phyloP scores from a whole-genome alignment of 2,329 filamentous ascomycete genomes.

The Fusarium globosum region DNA sequence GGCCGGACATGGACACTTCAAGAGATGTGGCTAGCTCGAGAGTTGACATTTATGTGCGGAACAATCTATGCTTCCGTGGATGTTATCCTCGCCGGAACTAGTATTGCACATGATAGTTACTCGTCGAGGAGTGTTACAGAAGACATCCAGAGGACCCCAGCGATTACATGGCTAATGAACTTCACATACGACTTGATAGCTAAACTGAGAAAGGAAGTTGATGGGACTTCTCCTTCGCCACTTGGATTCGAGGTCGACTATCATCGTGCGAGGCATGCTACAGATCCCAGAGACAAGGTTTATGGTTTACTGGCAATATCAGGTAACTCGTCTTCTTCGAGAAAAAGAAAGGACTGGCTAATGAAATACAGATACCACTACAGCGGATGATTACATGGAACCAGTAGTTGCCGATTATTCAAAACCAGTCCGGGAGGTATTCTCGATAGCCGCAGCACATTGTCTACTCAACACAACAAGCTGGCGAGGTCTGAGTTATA shows the following conservation, averaged over 20 bases:
- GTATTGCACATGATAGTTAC: not conserved
- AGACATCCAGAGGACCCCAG: not conserved
- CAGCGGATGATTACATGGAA: not conserved
- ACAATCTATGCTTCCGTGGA: not conserved
- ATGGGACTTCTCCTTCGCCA: not conserved
- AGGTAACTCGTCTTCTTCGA: accelerated
- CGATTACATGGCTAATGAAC: not conserved
- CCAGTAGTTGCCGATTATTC: not conserved
- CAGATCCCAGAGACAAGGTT: not conserved
- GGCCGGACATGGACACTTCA: slow-evolving; percentile 8
- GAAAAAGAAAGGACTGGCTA: accelerated
- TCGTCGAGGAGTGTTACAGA: not conserved
- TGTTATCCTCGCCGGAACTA: not conserved
- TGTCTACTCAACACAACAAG: not conserved
- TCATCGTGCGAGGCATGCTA: not conserved
- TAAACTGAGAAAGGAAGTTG: not conserved
- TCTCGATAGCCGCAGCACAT: slow-evolving; percentile 1
- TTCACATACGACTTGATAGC: not conserved
- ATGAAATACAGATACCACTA: not conserved
- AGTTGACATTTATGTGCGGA: not conserved
- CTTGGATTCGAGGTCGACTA: slow-evolving; percentile 1
- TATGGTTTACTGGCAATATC: slow-evolving; percentile 1
- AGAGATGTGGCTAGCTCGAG: slow-evolving; percentile 7
- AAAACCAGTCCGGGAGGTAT: not conserved
- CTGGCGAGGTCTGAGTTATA: not conserved